These are phyloP conservation scores for Annulohypoxylon maeteangense DNA, from an alignment of 495 filamentous ascomycete species.

Conservation along the genomic window DNA sequence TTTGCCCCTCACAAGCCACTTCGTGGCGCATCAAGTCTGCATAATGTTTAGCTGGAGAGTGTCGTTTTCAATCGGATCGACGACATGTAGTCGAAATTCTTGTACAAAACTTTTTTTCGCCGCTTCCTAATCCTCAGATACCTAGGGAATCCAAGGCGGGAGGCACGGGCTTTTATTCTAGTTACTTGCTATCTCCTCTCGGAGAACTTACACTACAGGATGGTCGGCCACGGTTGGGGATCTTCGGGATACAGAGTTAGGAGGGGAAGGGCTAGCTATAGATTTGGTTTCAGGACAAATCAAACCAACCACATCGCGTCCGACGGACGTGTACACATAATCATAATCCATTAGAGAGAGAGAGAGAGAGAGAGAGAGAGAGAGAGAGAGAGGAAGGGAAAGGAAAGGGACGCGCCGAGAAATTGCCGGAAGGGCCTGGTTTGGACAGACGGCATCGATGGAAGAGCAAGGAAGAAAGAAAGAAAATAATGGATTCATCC, in stretches of 20 bases:
- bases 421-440: neutral
- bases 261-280: constrained; percentile 21
- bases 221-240: constrained; percentile 3
- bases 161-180: constrained; percentile 1
- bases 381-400: too few species aligned
- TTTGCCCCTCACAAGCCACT: neutral
- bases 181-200: neutral
- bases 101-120: constrained; percentile 29
- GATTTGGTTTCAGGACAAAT: constrained; percentile 30
- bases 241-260: constrained; percentile 9
- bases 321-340: constrained; percentile 31
- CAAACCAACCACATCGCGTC: constrained; percentile 19
- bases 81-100: constrained; percentile 12
- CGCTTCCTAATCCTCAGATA: constrained; percentile 10
- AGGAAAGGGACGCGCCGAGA: constrained; percentile 25
- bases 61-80: neutral
- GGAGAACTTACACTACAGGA: constrained; percentile 3
- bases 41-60: neutral
- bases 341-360: constrained; percentile 42
- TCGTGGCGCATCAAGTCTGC: neutral
- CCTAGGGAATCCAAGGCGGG: constrained; percentile 7
- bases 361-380: too few species aligned
- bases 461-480: constrained; percentile 4
- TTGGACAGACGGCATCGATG: neutral
- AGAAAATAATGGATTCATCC: constrained; percentile 23